phyloP scores from a whole-genome alignment of 2,329 filamentous ascomycete species.

The Colletotrichum lini region DNA sequence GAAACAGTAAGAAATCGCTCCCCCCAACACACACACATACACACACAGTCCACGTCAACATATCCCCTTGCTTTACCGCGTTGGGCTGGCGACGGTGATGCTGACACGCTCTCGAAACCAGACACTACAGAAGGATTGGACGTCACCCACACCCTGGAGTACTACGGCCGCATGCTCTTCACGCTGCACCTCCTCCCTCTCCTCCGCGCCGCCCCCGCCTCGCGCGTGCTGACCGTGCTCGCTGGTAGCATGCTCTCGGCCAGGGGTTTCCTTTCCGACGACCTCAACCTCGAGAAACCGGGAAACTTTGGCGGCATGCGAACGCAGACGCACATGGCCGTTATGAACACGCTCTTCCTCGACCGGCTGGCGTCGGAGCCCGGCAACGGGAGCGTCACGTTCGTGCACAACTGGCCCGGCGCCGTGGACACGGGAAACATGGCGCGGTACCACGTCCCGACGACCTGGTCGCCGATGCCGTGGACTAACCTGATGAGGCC shows the following conservation, averaged over 20 bases:
- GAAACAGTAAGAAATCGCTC: slow-evolving; percentile 40
- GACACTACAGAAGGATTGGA: slow-evolving; percentile 61
- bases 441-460: slow-evolving; percentile 24
- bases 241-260: slow-evolving; percentile 44
- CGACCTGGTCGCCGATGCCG: slow-evolving; percentile 19
- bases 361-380: slow-evolving; percentile 44
- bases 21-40: too few relatives aligned
- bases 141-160: slow-evolving; percentile 55
- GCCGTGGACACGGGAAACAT: slow-evolving; percentile 47
- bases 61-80: neutral
- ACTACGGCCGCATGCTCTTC: slow-evolving; percentile 62
- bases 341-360: slow-evolving; percentile 46
- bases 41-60: too few relatives aligned
- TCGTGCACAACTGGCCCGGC: slow-evolving; percentile 51
- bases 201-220: slow-evolving; percentile 46
- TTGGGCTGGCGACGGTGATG: neutral
- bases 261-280: slow-evolving; percentile 45
- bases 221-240: slow-evolving; percentile 48
- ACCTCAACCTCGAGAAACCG: slow-evolving; percentile 45
- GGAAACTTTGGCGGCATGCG: slow-evolving; percentile 45
- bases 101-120: neutral
- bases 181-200: slow-evolving; percentile 57
- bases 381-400: slow-evolving; percentile 42
- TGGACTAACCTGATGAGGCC: slow-evolving; percentile 35
- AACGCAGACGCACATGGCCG: slow-evolving; percentile 39